phyloP scores from a whole-genome alignment of 2,329 filamentous ascomycete species.

The Cryoendolithus antarcticus region DNA sequence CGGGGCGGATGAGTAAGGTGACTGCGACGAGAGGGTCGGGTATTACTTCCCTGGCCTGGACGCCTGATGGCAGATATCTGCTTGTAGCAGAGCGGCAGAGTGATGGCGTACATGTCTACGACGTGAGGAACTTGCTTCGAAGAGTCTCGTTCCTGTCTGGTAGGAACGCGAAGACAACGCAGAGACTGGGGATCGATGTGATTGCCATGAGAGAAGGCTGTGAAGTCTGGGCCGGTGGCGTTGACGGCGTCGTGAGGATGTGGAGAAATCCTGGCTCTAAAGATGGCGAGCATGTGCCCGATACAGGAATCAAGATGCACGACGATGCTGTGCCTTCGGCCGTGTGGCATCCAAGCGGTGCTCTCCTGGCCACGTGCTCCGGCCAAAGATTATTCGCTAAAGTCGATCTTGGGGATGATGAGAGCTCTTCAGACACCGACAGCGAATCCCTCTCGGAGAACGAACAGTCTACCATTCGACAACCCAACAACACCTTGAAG shows the following conservation, averaged over 20 bases:
- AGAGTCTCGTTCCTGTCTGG: constrained; percentile 38
- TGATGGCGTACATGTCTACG: constrained; percentile 44
- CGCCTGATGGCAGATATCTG: constrained; percentile 44
- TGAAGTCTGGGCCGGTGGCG: constrained; percentile 48
- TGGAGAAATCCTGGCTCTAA: constrained; percentile 36
- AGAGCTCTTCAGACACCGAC: too few relatives aligned
- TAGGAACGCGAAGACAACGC: constrained; percentile 36
- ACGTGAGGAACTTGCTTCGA: constrained; percentile 43
- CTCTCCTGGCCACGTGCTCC: constrained; percentile 38
- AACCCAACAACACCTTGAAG: constrained; percentile 4
- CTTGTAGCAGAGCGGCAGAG: constrained; percentile 46
- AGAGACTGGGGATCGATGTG: constrained; percentile 45
- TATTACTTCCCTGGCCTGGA: constrained; percentile 46
- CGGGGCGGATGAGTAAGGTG: constrained; percentile 5
- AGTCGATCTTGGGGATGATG: not conserved
- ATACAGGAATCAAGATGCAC: constrained; percentile 33
- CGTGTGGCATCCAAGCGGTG: constrained; percentile 34
- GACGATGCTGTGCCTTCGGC: constrained; percentile 33
- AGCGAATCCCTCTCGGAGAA: too few relatives aligned
- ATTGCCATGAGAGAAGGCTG: constrained; percentile 27
- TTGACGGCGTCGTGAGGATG: constrained; percentile 36
- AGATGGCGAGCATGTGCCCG: constrained; percentile 30
- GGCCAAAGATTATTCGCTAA: constrained; percentile 23
- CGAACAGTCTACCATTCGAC: too few relatives aligned
- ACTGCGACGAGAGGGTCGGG: constrained; percentile 33